Base-by-base conservation (phyloP, 2,329 filamentous ascomycete genomes). In the Gaeumannomyces sp. region DNA sequence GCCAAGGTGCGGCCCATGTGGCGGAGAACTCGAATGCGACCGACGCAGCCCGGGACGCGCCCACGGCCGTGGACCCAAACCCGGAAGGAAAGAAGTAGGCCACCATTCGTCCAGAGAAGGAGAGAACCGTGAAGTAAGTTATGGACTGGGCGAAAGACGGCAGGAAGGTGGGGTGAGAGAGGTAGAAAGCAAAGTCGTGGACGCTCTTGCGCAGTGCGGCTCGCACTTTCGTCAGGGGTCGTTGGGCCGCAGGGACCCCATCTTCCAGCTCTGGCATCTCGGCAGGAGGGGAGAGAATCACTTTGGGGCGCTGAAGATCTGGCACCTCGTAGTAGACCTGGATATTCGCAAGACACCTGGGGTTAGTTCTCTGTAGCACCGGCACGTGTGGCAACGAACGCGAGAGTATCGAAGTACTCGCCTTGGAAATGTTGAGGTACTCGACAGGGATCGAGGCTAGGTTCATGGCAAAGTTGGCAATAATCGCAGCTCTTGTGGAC, bases 111-210 rank as follows among this genome's bases (percentile, higher is more conserved):
- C 85, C 85, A 0, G 78, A 77, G 68, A 87, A 86, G 8, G 79
- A 81, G 3, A 88, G 75, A 0, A 87, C 85, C 0, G 85, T 89
- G 61, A 89, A 77, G 70, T 89, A 89, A 1, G 89, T 80, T 0
- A 89, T 73, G 0, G 85, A 79, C 0, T 83, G 76, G 0, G 86
- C 77, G 62, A 90, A 79, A 0, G 87, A 90, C 0, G 88, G 82
- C 0, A 88, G 75, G 67, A 89, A 84, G 0, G 82, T 85, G 0
- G 75, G 76, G 66, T 89, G 85, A 3, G 72, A 70, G 66, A 83
- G 69, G 71, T 89, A 89, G 35, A 78, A 77, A 0, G 70, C 66
- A 10, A 78, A 65, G 1, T 74, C 72, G 0, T 70, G 65, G 1
- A 25, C 45, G 45, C n/a, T 53, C 45, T 25, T 53, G 45, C 45